Evolutionary conservation across 768 basidiomycete genomes (phyloP).

Genomic region (Lactarius hatsudake): DNA sequence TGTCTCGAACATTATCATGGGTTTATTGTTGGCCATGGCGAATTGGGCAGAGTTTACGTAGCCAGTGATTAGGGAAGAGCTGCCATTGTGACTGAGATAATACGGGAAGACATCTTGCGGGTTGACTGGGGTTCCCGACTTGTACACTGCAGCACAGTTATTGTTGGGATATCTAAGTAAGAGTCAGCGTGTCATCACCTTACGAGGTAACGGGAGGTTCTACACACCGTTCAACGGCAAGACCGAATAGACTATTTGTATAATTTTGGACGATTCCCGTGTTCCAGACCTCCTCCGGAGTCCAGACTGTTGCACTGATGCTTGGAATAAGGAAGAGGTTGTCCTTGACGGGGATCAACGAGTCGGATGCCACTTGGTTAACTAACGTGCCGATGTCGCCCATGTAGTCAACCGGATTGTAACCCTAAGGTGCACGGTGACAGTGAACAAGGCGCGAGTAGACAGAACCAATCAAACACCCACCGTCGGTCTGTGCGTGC

Average conservation of each 20-base stretch:
- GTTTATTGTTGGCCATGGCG: constrained; percentile 40
- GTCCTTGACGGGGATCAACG: neutral
- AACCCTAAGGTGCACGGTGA: constrained; percentile 5
- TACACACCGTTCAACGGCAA: constrained; percentile 24
- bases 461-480: constrained; percentile 3
- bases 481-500: constrained; percentile 17
- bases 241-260: constrained; percentile 14
- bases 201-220: neutral
- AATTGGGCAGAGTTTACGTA: constrained; percentile 51
- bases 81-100: constrained; percentile 61
- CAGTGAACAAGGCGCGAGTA: neutral
- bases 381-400: constrained; percentile 32
- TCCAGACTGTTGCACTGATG: constrained; percentile 22
- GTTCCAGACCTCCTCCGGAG: constrained; percentile 19
- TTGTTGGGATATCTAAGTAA: constrained; percentile 52
- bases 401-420: constrained; percentile 32
- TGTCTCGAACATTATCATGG: constrained; percentile 57
- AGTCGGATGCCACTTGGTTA: constrained; percentile 15
- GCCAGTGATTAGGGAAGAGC: constrained; percentile 44
- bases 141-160: constrained; percentile 56
- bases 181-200: constrained; percentile 13
- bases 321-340: constrained; percentile 23
- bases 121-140: constrained; percentile 39
- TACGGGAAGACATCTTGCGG: constrained; percentile 48
- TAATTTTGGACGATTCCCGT: constrained; percentile 22